Conservation (phyloP, 257 asterid species). For the Solanum verrucosum region DNA sequence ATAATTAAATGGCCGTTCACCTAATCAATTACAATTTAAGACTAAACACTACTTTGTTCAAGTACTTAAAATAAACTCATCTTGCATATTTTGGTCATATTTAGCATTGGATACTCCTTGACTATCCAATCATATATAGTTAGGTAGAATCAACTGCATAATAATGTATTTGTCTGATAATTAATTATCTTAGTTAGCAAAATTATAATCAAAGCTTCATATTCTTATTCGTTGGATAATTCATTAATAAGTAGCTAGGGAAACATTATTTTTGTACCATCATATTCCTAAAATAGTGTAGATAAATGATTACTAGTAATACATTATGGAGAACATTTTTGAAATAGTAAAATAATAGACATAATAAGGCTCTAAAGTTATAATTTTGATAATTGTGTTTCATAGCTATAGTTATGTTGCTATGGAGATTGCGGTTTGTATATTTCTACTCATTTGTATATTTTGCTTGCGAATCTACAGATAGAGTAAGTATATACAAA, state of each 20-base stretch:
- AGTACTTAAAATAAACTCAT: background rate
- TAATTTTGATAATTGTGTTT: no score
- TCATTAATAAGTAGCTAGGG: background rate
- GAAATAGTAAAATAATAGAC: no score
- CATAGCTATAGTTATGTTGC: no score
- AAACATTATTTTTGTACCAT: background rate
- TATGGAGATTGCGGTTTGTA: no score
- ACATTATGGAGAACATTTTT: background rate
- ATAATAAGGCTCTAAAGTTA: no score
- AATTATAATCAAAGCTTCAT: background rate
- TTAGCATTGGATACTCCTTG: background rate
- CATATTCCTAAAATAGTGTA: background rate
- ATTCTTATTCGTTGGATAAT: background rate
- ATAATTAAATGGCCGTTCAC: background rate
- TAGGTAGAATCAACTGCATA: background rate
- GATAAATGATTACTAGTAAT: background rate
- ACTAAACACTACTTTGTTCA: background rate
- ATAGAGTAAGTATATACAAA: no score
- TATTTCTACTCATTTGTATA: no score
- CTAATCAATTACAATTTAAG: background rate
- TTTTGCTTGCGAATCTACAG: no score
- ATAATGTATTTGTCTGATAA: background rate
- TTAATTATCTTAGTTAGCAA: background rate
- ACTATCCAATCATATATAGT: background rate
- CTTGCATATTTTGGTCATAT: background rate